A percentile compares a stretch with the other conserved stretches of the same genome.
Evolutionary conservation across 305 asterid species (phyloP).

Genomic region (Fraxinus floribunda): DNA sequence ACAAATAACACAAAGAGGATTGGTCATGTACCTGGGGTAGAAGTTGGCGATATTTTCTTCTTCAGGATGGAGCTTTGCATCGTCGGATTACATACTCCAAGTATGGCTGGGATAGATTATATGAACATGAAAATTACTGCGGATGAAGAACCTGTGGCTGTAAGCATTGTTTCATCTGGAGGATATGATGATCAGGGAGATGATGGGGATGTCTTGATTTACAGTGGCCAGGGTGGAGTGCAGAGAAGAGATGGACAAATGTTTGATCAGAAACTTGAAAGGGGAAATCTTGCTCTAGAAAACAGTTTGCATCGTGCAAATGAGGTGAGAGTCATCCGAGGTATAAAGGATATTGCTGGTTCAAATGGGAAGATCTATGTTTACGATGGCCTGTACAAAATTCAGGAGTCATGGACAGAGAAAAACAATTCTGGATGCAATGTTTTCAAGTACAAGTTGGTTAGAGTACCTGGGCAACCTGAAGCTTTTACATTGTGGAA

Average conservation of each 20-base stretch:
- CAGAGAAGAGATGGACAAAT: conserved; percentile 49
- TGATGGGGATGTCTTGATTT: conserved; percentile 53
- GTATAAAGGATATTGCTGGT: conserved; percentile 47
- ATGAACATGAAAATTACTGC: conserved; percentile 50
- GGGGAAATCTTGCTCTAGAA: conserved; percentile 62
- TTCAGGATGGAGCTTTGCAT: conserved; percentile 87
- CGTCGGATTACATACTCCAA: conserved; percentile 79
- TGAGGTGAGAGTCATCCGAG: conserved; percentile 64
- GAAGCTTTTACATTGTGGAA: conserved; percentile 79
- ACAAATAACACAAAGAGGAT: conserved; percentile 58
- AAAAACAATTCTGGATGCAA: conserved; percentile 48
- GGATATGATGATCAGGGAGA: conserved; percentile 83
- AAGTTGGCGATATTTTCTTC: conserved; percentile 83
- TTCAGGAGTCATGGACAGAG: conserved; percentile 53
- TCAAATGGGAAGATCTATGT: conserved; percentile 68
- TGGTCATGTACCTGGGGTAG: conserved; percentile 77
- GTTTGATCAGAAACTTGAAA: conserved; percentile 60
- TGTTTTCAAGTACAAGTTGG: conserved; percentile 51
- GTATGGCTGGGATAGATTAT: conserved; percentile 92
- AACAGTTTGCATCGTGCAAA: conserved; percentile 54
- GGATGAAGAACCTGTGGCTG: conserved; percentile 83
- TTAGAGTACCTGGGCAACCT: conserved; percentile 76
- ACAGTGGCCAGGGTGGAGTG: conserved; percentile 62
- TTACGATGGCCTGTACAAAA: conserved; percentile 59
- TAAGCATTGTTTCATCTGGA: conserved; percentile 89